A percentile compares a stretch with the other conserved stretches of the same genome.
These are phyloP conservation scores for Pseudopediastrum boryanum DNA, from an alignment of 139 green algal genomes.

Conservation along the genomic window DNA sequence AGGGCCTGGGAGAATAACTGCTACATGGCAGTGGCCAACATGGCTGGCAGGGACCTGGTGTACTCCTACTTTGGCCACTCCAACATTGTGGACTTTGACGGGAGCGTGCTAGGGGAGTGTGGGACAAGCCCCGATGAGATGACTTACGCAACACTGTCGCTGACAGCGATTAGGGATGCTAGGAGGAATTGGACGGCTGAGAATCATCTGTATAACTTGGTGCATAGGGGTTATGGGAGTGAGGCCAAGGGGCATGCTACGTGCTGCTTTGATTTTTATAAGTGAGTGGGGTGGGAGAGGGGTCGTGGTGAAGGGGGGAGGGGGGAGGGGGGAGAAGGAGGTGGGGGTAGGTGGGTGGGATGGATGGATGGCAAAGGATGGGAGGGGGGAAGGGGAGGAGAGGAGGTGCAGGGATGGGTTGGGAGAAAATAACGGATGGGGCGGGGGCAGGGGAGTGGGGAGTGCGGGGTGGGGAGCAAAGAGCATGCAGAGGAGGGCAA, in stretches of 20 bases:
- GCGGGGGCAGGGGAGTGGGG: too few species aligned
- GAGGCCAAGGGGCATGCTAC: slow-evolving; percentile 54
- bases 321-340: too few species aligned
- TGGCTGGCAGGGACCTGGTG: slow-evolving; percentile 65
- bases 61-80: slow-evolving; percentile 77
- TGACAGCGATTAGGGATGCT: slow-evolving; percentile 63
- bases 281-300: too few species aligned
- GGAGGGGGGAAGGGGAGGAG: too few species aligned
- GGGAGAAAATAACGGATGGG: too few species aligned
- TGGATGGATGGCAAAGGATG: too few species aligned
- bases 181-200: slow-evolving; percentile 53
- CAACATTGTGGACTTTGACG: slow-evolving; percentile 70
- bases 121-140: slow-evolving; percentile 51
- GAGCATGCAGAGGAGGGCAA: too few species aligned
- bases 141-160: slow-evolving; percentile 60
- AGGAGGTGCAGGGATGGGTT: too few species aligned
- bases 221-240: slow-evolving; percentile 69
- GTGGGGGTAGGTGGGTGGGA: background rate
- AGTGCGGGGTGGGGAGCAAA: too few species aligned
- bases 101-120: slow-evolving; percentile 63
- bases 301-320: too few species aligned
- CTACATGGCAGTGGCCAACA: slow-evolving; percentile 75
- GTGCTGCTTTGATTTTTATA: slow-evolving; percentile 78
- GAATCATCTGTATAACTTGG: slow-evolving; percentile 78
- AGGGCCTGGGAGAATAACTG: slow-evolving; percentile 56